phyloP scores from a whole-genome alignment of 371 early-diverging fungal species.

The Coemansia sp. region DNA sequence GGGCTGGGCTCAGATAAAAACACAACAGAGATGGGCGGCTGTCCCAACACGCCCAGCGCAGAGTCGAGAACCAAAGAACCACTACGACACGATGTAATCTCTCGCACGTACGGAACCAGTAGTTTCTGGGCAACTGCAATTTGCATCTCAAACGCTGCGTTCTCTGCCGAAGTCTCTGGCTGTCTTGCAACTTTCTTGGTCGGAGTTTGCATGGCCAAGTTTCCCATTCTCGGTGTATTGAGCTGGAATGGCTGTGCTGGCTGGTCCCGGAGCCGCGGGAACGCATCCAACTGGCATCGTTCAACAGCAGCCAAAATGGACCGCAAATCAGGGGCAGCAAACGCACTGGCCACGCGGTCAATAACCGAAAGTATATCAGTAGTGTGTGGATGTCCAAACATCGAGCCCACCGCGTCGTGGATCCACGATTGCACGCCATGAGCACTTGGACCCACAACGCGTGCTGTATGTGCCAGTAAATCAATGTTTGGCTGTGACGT shows the following conservation, averaged over 20 bases:
- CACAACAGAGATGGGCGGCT: constrained; percentile 23
- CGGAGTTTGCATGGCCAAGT: constrained; percentile 10
- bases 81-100: constrained; percentile 10
- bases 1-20: constrained; percentile 9
- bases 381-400: constrained; percentile 7
- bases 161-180: background rate
- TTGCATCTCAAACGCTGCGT: constrained; percentile 21
- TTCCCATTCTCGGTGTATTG: background rate
- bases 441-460: background rate
- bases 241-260: background rate
- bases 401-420: constrained; percentile 11
- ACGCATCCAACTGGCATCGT: constrained; percentile 22
- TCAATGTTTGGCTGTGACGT: constrained; percentile 19
- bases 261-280: constrained; percentile 16
- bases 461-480: constrained; percentile 16
- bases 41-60: constrained; percentile 6
- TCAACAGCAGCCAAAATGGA: constrained; percentile 32
- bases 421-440: constrained; percentile 27
- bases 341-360: constrained; percentile 32
- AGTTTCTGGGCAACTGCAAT: constrained; percentile 16
- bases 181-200: constrained; percentile 10
- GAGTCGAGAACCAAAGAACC: constrained; percentile 25
- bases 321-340: constrained; percentile 24
- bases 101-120: constrained; percentile 14
- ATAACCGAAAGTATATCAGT: constrained; percentile 30